Evolutionary conservation across 2,329 filamentous ascomycete species (phyloP).

Genomic region (Blumeriella jaapii): DNA sequence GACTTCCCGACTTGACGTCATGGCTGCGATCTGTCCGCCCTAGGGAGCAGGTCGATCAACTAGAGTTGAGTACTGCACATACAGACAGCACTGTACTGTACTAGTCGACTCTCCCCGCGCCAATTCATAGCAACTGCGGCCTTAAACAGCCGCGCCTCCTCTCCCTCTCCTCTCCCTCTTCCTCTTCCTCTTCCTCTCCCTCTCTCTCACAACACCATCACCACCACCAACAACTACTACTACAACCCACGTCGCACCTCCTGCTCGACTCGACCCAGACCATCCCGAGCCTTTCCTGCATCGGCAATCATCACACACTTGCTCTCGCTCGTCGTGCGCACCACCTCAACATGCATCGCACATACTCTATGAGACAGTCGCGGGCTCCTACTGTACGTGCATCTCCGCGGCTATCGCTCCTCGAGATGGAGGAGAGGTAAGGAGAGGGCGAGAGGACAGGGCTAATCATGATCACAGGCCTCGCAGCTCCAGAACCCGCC

Average conservation of each 20-base stretch:
- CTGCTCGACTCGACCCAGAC: neutral
- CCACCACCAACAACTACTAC: neutral
- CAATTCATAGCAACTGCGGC: too few relatives aligned
- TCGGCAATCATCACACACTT: neutral
- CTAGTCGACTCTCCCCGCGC: too few relatives aligned
- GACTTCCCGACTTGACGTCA: too few relatives aligned
- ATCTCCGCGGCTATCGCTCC: neutral
- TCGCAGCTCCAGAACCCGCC: constrained; percentile 77
- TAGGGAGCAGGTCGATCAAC: too few relatives aligned
- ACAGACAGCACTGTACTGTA: too few relatives aligned
- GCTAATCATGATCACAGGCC: constrained; percentile 19
- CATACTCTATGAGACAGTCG: constrained; percentile 96
- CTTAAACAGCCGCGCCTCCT: too few relatives aligned
- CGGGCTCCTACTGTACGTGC: constrained; percentile 81
- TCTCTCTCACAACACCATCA: constrained; percentile 3
- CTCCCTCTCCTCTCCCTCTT: too few relatives aligned
- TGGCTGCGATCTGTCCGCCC: too few relatives aligned
- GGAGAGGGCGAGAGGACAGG: too few relatives aligned
- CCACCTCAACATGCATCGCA: constrained; percentile 70
- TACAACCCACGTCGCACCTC: neutral
- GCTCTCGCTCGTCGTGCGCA: constrained; percentile 2
- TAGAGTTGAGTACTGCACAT: too few relatives aligned
- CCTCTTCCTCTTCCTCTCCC: too few relatives aligned
- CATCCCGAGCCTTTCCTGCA: neutral
- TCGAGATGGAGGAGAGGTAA: too few relatives aligned